Evolutionary conservation across 2,329 filamentous ascomycete genomes (phyloP), one percentile per base, ranked within the genome.

Genomic region (Colletotrichum somersetense): DNA sequence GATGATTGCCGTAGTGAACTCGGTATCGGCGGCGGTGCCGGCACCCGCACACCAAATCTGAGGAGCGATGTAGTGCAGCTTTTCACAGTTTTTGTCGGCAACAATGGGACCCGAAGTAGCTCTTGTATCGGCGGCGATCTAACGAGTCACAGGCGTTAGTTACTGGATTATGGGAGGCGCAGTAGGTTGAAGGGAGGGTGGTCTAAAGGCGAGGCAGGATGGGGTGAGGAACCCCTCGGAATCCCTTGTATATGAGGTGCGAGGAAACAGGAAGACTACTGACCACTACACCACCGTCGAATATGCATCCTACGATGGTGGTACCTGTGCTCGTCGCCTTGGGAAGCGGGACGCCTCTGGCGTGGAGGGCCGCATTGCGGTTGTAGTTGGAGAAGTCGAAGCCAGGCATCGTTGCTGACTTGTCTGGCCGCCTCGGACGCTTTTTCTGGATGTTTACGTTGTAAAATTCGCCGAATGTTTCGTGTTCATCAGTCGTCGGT

Each of bases 311-410:
- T 63, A 99, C 96, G 84, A 99, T 99, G 75, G 96, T 99, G 72
- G 96, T 99, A 87, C 96, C 96, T 73, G 96, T 99, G 85, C 95
- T 98, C 73, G 96, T 99, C 74, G 96, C 96, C 87, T 98, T 98
- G 79, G 97, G 96, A 73, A 98, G 88, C 74, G 96, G 96, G 64
- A 98, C 92, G 77, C 97, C 97, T 84, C 92, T 91, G 78, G 96
- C 94, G 83, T 98, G 96, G 77, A 99, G 91, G 75, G 96, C 96
- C 82, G 93, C 91, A 90, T 99, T 99, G 88, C 96, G 94, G 90
- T 97, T 97, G 91, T 98, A 96, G 89, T 99, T 99, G 84, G 95
- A 97, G 89, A 99, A 99, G 87, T 98, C 95, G 89, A 98, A 97
- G 86, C 95, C 95, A 79, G 93, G 92, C 96, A 99, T 99, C 79